A percentile compares a stretch with the other conserved stretches of the same genome.
phyloP scores from a whole-genome alignment of 495 filamentous ascomycete species.

The Xylaria intraflava region DNA sequence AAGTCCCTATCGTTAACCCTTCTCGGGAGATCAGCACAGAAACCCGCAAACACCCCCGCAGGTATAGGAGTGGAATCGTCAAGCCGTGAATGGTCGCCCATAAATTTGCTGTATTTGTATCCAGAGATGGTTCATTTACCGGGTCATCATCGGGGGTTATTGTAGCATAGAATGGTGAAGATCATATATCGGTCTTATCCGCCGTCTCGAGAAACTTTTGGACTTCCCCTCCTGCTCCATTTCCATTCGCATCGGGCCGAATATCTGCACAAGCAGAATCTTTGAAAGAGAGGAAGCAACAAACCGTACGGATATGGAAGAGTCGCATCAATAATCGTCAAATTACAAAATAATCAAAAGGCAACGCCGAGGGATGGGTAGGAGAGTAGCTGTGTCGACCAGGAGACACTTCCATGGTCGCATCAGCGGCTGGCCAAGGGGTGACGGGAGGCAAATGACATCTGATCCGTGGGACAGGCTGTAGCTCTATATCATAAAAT shows the following conservation, averaged over 20 bases:
- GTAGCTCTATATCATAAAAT: conserved; percentile 16
- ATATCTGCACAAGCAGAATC: conserved; percentile 21
- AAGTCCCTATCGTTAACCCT: conserved; percentile 15
- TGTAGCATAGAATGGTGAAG: conserved; percentile 16
- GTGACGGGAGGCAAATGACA: neutral
- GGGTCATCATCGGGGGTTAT: conserved; percentile 29
- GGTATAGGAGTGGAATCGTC: conserved; percentile 33
- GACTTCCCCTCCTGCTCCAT: conserved; percentile 22
- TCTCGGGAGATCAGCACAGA: conserved; percentile 15
- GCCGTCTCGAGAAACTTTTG: conserved; percentile 22
- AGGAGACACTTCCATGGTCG: conserved; percentile 3
- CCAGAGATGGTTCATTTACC: conserved; percentile 29
- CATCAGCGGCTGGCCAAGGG: conserved; percentile 14
- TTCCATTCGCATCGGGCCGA: conserved; percentile 20
- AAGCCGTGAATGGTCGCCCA: conserved; percentile 34
- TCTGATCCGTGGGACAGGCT: conserved; percentile 7
- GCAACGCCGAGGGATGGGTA: conserved; percentile 12
- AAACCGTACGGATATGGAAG: conserved; percentile 15
- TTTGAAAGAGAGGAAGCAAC: conserved; percentile 16
- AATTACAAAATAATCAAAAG: conserved; percentile 28
- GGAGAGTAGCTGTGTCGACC: conserved; percentile 9
- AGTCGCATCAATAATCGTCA: conserved; percentile 21
- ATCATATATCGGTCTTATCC: conserved; percentile 18
- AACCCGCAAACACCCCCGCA: conserved; percentile 25
- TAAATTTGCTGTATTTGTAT: conserved; percentile 32